Evolutionary conservation across 108 stramenopile species (phyloP), one percentile per base, ranked within the genome.

Genomic region (Skeletonema menzelii): DNA sequence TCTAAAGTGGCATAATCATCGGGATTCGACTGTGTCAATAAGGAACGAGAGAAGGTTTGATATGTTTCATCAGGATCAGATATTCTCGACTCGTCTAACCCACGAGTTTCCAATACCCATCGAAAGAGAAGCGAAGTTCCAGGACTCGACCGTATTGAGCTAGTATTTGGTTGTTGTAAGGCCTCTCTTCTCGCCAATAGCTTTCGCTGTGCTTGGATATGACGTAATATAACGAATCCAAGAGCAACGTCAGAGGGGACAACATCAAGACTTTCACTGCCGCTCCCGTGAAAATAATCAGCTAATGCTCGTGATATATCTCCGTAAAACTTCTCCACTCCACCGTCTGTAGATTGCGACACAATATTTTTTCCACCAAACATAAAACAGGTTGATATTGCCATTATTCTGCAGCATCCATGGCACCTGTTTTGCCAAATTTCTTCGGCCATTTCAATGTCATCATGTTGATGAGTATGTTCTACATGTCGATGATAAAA

Each of bases 301-400:
- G 95, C 85, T 57, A 96, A 44, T 2, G 88, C 91, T 42, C 87
- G 49, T 1, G 92, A 84, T 1, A 93, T 86, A 35, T 91, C 88
- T 24, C 82, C 82, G 71, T 88, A 91, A 63, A 80, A 69, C 24
- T 70, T 75, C 8, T 72, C 57, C 2, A 70, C 63, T n/a, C 79
- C 73, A 20, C 63, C 66, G 35, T 80, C 69, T 61, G 72, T 26
- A 13, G 75, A 60, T n/a, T 72, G 59, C 6, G 83, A 74, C 3
- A 84, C 68, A 20, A 92, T 77, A 34, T 90, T 86, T 38, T 85
- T 77, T 30, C 95, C 95, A 6, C 95, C 95, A 80, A 96, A 96
- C 37, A 94, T 31, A 66, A 86, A 96, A 47, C 95, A 96, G 3
- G 92, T 96, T 12, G 85, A 75, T 37, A 84, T 59, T 2, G 83